Evolutionary conservation across 352 stramenopile genomes (phyloP), one percentile per base, ranked within the genome.

Genomic region (Ophiocytium majus): DNA sequence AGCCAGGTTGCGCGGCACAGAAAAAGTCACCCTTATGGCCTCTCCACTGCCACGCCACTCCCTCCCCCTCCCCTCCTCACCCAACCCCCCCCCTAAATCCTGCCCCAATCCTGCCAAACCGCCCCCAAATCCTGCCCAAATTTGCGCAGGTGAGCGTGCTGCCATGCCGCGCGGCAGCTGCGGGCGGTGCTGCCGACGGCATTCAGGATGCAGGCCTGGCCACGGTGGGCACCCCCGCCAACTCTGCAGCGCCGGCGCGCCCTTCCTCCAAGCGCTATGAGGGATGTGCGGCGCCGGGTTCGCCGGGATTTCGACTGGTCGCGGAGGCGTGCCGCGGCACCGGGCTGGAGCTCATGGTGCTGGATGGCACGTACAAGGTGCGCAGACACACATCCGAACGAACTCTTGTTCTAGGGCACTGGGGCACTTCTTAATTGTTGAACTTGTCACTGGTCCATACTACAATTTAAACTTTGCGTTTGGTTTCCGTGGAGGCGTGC

Each of bases 61-160:
- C n/a, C n/a, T n/a, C n/a, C n/a, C n/a, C n/a, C n/a, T n/a, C n/a
- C n/a, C n/a, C n/a, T n/a, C n/a, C n/a, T n/a, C n/a, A n/a, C n/a
- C n/a, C n/a, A n/a, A n/a, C n/a, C n/a, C n/a, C n/a, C n/a, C n/a
- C n/a, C n/a, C n/a, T n/a, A n/a, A n/a, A n/a, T n/a, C n/a, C n/a
- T n/a, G n/a, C n/a, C n/a, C n/a, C n/a, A n/a, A n/a, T 66, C 17
- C 57, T 66, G 28, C 57, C 19, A 5, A 76, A 17, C 5, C 17
- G 5, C 5, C 64, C 17, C 5, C 64, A 5, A 17, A 5, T 17
- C 5, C 64, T 66, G 64, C 64, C 17, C 5, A 5, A 14, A 9
- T 17, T 81, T 5, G 5, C 10, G 9, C 36, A 81, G 75, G 75
- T 81, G 75, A 81, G 75, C 50, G 75, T 81, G 50, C 36, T 81